A percentile compares a stretch with the other conserved stretches of the same genome.
phyloP scores from a whole-genome alignment of 768 basidiomycete genomes.

The Leccinum aurantiacum region DNA sequence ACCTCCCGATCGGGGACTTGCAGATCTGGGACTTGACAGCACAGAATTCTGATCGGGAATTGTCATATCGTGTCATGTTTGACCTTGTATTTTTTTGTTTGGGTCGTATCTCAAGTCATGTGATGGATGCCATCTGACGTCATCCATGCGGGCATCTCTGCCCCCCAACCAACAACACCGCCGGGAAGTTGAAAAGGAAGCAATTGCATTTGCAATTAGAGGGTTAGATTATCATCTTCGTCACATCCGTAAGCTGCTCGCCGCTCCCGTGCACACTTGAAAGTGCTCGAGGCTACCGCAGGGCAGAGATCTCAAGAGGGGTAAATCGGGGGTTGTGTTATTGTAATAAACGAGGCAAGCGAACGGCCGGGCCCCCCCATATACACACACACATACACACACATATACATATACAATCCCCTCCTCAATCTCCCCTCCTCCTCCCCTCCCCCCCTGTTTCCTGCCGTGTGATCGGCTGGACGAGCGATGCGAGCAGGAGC shows the following conservation, averaged over 20 bases:
- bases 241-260: neutral
- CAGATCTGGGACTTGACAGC: conserved; percentile 29
- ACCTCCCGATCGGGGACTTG: conserved; percentile 18
- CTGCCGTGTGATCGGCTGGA: conserved; percentile 10
- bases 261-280: neutral
- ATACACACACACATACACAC: neutral
- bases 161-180: neutral
- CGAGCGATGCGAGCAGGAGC: neutral
- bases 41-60: conserved; percentile 38
- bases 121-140: conserved; percentile 24
- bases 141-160: conserved; percentile 9
- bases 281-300: neutral
- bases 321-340: neutral
- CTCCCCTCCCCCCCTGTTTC: neutral
- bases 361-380: neutral
- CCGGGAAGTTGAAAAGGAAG: neutral
- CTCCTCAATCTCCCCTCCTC: neutral
- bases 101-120: conserved; percentile 17
- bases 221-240: conserved; percentile 25
- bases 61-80: conserved; percentile 19
- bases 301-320: neutral
- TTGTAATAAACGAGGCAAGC: neutral
- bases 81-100: conserved; percentile 21
- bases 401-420: neutral
- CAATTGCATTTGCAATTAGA: conserved; percentile 1